These are phyloP conservation scores for Chaetomium fimeti DNA, from an alignment of 495 filamentous ascomycete genomes.

Conservation along the genomic window DNA sequence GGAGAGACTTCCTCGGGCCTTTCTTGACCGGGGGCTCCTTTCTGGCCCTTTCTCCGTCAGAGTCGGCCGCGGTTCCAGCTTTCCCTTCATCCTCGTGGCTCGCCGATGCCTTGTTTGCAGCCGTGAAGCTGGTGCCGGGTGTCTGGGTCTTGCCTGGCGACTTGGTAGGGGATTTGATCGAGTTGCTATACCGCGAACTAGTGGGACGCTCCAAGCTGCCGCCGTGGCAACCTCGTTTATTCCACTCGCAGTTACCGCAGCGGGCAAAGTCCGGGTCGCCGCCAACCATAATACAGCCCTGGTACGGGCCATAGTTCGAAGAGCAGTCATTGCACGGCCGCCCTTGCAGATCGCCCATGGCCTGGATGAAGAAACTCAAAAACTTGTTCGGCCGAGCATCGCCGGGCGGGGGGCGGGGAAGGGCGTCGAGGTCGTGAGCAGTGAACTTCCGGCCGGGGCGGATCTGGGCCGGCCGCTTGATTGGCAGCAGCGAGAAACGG, in stretches of 20 bases:
- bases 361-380: slow-evolving; percentile 37
- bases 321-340: slow-evolving; percentile 30
- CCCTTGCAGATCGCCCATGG: slow-evolving; percentile 30
- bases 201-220: slow-evolving; percentile 5
- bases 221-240: slow-evolving; percentile 30
- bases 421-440: slow-evolving; percentile 24
- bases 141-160: background rate
- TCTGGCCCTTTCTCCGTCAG: background rate
- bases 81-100: background rate
- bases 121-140: slow-evolving; percentile 27
- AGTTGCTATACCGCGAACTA: slow-evolving; percentile 3
- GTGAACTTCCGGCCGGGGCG: slow-evolving; percentile 33
- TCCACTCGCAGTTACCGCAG: slow-evolving; percentile 42
- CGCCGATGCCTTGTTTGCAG: slow-evolving; percentile 25
- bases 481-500: slow-evolving; percentile 21
- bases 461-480: slow-evolving; percentile 32
- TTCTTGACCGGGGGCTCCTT: slow-evolving; percentile 3
- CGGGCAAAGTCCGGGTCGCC: slow-evolving; percentile 26
- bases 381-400: slow-evolving; percentile 35
- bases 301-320: slow-evolving; percentile 27
- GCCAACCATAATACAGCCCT: slow-evolving; percentile 30
- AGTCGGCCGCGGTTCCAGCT: background rate
- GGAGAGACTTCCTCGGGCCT: slow-evolving; percentile 30
- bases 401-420: slow-evolving; percentile 23
- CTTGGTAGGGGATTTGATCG: background rate